phyloP scores from a whole-genome alignment of 2,329 filamentous ascomycete genomes.

The Trichoderma arundinaceum region DNA sequence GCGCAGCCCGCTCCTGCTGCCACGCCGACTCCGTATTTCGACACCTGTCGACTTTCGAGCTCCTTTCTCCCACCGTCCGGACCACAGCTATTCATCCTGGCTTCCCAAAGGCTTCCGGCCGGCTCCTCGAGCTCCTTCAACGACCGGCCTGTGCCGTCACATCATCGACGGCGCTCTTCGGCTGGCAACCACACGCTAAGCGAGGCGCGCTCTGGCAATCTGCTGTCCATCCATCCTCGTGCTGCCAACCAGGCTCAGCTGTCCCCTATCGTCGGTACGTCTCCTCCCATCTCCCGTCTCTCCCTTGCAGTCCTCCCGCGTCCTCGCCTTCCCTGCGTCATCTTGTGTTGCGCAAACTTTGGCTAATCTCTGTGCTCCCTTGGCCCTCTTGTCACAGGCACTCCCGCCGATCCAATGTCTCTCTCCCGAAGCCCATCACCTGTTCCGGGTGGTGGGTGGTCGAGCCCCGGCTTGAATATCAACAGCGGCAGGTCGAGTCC shows the following conservation, averaged over 20 bases:
- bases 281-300: slow-evolving; percentile 16
- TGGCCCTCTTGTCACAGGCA: slow-evolving; percentile 50
- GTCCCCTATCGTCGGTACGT: slow-evolving; percentile 64
- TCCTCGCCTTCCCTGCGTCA: slow-evolving; percentile 27
- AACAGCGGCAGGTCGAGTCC: slow-evolving; percentile 75
- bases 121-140: slow-evolving; percentile 62
- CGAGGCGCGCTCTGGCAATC: slow-evolving; percentile 42
- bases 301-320: slow-evolving; percentile 23
- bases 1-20: slow-evolving; percentile 26
- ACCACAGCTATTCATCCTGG: slow-evolving; percentile 52
- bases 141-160: slow-evolving; percentile 54
- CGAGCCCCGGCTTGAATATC: slow-evolving; percentile 78
- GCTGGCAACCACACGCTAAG: slow-evolving; percentile 43
- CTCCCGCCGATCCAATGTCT: slow-evolving; percentile 71
- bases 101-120: slow-evolving; percentile 54
- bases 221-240: slow-evolving; percentile 43
- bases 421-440: slow-evolving; percentile 88
- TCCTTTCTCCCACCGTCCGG: slow-evolving; percentile 32
- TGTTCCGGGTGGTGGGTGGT: slow-evolving; percentile 83
- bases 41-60: slow-evolving; percentile 31
- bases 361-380: slow-evolving; percentile 40
- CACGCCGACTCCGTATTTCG: slow-evolving; percentile 25
- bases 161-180: slow-evolving; percentile 59
- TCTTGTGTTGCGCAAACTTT: slow-evolving; percentile 34
- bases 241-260: slow-evolving; percentile 46